Base-by-base conservation (phyloP, 495 filamentous ascomycete species). In the Aspergillus ostianus region DNA sequence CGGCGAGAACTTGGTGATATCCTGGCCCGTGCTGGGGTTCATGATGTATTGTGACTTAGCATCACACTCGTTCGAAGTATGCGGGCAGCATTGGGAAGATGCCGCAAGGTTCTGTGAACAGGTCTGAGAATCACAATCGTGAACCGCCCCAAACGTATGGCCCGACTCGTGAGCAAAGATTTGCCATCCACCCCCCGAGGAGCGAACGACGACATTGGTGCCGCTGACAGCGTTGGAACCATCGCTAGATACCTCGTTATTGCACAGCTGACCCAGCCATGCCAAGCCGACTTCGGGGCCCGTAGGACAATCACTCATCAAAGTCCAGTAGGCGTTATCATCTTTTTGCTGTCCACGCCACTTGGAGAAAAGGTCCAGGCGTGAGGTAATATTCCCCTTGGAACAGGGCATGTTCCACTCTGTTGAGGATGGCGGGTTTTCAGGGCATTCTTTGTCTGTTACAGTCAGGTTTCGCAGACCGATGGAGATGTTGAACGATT, bases 141-240 rank as follows among this genome's bases (percentile, higher is more conserved):
- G 94, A 44, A 97, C 91, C 13, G 94, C 95, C 47, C 94, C 94
- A 67, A 97, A 97, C 0, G 91, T 97, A 64, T 98, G 94, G 10
- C 94, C 94, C 13, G 90, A 85, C 71, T 98, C 95, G 67, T 98
- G 94, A 21, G 94, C 93, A 74, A 98, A 92, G 53, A 98, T 90
- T 70, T 97, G 91, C 95, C 95, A 98, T 64, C 96, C 91, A 20
- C 84, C 89, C 3, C 73, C 73, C 12, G 83, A 77, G 2, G 90
- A 96, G 51, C 86, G 85, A 18, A 92, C 88, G 19, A 98, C 92
- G 23, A 98, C 91, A 70, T 97, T 97, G 47, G 94, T 88, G 20
- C 90, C 90, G 19, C 86, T 87, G 49, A 95, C 87, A 2, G 85
- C 86, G 69, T 89, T 88, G n/a, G 66, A 68, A 12, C 73, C 72